phyloP scores from a whole-genome alignment of 129 eudicot genomes.

The Silybum marianum region DNA sequence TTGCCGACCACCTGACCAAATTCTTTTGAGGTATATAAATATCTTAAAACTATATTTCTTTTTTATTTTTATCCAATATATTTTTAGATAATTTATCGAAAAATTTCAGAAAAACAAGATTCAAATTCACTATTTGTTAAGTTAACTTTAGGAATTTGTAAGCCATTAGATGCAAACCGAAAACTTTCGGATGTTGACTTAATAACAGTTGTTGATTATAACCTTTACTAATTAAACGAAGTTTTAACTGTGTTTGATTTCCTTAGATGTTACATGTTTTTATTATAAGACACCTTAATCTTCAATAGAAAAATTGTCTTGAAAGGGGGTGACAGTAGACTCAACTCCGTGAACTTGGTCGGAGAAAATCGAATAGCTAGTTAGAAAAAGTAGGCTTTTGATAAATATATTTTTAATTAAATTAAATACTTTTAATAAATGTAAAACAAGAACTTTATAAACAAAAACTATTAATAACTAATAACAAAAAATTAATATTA shows the following conservation, averaged over 20 bases:
- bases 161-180: too few species aligned
- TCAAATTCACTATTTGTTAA: too few species aligned
- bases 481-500: not conserved
- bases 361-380: not conserved
- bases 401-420: not conserved
- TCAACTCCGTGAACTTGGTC: not conserved
- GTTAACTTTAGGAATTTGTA: too few species aligned
- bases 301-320: not conserved
- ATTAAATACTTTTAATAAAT: not conserved
- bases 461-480: not conserved
- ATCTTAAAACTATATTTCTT: not conserved
- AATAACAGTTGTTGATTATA: not conserved
- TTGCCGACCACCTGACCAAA: not conserved
- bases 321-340: not conserved
- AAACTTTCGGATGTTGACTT: not conserved
- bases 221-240: not conserved
- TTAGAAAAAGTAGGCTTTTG: not conserved
- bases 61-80: not conserved
- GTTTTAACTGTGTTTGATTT: not conserved
- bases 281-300: not conserved
- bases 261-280: not conserved
- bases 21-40: not conserved
- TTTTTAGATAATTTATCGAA: not conserved
- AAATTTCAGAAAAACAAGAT: not conserved
- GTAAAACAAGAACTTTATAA: not conserved